These are phyloP conservation scores for Colletotrichum truncatum DNA, from an alignment of 2,329 filamentous ascomycete genomes.

Conservation along the genomic window DNA sequence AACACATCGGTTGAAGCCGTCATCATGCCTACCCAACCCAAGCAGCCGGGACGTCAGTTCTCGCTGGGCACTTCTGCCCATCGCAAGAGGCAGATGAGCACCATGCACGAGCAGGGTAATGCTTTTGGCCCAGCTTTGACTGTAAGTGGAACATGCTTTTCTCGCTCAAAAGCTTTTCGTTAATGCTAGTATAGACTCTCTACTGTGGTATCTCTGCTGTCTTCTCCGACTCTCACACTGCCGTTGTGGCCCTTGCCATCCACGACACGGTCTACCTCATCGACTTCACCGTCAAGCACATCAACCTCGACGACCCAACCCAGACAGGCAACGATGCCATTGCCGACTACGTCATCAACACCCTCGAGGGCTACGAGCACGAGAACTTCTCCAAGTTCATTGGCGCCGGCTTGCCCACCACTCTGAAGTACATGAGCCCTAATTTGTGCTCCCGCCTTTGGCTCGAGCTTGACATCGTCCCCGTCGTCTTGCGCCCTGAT, in stretches of 20 bases:
- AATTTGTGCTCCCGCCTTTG: slow-evolving; percentile 76
- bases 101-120: slow-evolving; percentile 51
- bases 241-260: slow-evolving; percentile 72
- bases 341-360: slow-evolving; percentile 66
- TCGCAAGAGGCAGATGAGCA: slow-evolving; percentile 57
- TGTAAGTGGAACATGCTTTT: slow-evolving; percentile 40
- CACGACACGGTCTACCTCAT: slow-evolving; percentile 80
- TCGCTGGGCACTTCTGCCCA: slow-evolving; percentile 54
- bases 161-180: not conserved
- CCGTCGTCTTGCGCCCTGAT: slow-evolving; percentile 68
- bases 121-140: slow-evolving; percentile 56
- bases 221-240: slow-evolving; percentile 57
- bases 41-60: slow-evolving; percentile 46
- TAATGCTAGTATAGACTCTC: slow-evolving; percentile 55
- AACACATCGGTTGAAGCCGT: not conserved
- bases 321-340: slow-evolving; percentile 56
- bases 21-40: slow-evolving; percentile 11
- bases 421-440: slow-evolving; percentile 69
- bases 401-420: slow-evolving; percentile 74
- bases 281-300: slow-evolving; percentile 73
- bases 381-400: slow-evolving; percentile 78
- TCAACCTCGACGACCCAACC: slow-evolving; percentile 54
- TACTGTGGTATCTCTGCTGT: slow-evolving; percentile 71
- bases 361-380: slow-evolving; percentile 68
- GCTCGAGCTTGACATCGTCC: slow-evolving; percentile 80